Evolutionary conservation across 352 stramenopile genomes (phyloP), one percentile per base, ranked within the genome.

Genomic region (Phytophthora fragariaefolia): DNA sequence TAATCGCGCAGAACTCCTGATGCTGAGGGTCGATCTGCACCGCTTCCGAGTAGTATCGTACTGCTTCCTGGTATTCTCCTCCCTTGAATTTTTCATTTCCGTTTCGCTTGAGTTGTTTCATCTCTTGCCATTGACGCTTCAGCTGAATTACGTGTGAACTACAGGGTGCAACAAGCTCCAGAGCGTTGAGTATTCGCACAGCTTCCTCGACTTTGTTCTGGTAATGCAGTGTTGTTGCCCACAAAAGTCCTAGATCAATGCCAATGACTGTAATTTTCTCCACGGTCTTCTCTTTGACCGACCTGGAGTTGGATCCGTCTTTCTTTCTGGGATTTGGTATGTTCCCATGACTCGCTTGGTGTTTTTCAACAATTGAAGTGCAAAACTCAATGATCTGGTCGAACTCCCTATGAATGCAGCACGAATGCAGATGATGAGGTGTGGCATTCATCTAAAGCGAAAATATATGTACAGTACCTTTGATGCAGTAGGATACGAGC

Each of bases 71-170:
- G 63, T 82, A 93, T 26, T 90, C 71, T 45, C 73, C 75, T 26
- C 58, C 65, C 59, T 85, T 85, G 61, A 93, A 96, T 9, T 75
- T 63, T 20, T 83, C 71, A 52, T 96, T 96, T 12, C 82, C 88
- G 49, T 77, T 66, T 48, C 82, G 69, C 48, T 92, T 90, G 1
- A 92, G 64, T 17, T 87, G 70, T 40, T 87, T 82, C 85, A 95
- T 91, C 7, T 87, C 68, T 15, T 75, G 57, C 69, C 86, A 86
- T 47, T 86, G 66, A 0, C 81, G 77, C 54, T 92, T 93, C 10
- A 92, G 36, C 36, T 86, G 77, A 18, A 94, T 80, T 12, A 95
- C 83, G 34, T 91, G 82, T 8, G 74, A 80, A 48, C 85, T 95
- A 47, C 73, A 92, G 12, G 84, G 88, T 2, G 87, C 88, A 2